These are phyloP conservation scores for Salix caprea DNA, from an alignment of 345 rosid genomes.

Conservation along the genomic window DNA sequence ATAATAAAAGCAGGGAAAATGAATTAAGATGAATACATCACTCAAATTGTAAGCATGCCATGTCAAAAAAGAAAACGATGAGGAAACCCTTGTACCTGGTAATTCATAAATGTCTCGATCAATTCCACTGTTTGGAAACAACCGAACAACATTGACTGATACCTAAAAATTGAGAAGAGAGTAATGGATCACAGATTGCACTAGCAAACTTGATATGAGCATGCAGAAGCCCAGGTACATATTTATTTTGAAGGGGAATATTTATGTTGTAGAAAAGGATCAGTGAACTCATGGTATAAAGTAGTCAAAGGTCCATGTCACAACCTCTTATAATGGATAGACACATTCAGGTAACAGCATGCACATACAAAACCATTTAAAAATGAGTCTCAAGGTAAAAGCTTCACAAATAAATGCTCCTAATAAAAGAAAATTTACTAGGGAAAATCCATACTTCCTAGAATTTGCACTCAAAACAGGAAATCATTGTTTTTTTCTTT, in stretches of 20 bases:
- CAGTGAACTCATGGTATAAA: neutral
- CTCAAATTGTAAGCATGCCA: neutral
- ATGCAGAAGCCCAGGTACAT: neutral
- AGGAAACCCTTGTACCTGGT: conserved; percentile 57
- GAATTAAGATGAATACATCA: neutral
- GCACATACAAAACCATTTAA: neutral
- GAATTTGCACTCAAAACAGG: neutral
- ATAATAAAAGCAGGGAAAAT: neutral
- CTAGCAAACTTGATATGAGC: neutral
- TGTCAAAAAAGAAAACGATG: neutral
- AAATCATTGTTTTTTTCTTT: neutral
- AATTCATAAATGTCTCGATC: conserved; percentile 97
- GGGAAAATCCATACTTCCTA: neutral
- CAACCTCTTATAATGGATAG: neutral
- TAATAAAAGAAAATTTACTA: too few species aligned
- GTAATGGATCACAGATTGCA: neutral
- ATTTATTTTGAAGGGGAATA: neutral
- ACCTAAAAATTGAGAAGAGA: conserved; percentile 44
- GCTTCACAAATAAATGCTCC: neutral
- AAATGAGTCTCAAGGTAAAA: neutral
- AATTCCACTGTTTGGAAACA: conserved; percentile 89
- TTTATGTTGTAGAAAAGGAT: neutral
- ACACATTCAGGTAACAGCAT: neutral
- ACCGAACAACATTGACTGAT: conserved; percentile 90
- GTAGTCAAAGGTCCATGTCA: neutral